These are phyloP conservation scores for Aspergillus saccharolyticus DNA, from an alignment of 495 filamentous ascomycete genomes.

Conservation along the genomic window DNA sequence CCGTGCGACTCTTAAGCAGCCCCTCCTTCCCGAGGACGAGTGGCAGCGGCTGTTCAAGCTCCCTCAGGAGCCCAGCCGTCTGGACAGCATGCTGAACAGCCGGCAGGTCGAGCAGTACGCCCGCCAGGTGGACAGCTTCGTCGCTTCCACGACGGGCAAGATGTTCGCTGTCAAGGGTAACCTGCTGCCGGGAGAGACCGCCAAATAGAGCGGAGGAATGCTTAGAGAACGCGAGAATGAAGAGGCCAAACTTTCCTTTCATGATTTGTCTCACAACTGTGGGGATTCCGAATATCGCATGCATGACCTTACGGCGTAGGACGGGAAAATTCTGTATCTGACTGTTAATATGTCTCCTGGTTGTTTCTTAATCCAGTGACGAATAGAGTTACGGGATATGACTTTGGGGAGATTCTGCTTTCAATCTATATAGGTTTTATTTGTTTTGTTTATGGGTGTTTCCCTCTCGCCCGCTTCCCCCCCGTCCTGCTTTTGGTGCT, in stretches of 20 bases:
- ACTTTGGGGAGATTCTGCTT: neutral
- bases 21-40: conserved; percentile 88
- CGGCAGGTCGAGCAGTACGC: conserved; percentile 98
- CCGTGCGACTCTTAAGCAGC: conserved; percentile 79
- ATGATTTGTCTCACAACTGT: conserved; percentile 21
- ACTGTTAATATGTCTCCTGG: conserved; percentile 44
- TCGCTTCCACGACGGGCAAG: conserved; percentile 83
- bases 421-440: neutral
- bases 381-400: conserved; percentile 29
- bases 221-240: conserved; percentile 1
- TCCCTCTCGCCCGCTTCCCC: too few relatives aligned
- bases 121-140: conserved; percentile 95
- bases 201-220: conserved; percentile 25
- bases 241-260: conserved; percentile 7
- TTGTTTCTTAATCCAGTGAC: conserved; percentile 33
- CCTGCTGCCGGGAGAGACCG: conserved; percentile 45
- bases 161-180: conserved; percentile 95
- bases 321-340: conserved; percentile 47
- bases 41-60: conserved; percentile 98
- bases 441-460: neutral
- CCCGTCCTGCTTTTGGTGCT: neutral
- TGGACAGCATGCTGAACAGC: conserved; percentile 89
- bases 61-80: conserved; percentile 82
- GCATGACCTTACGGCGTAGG: conserved; percentile 52
- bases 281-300: conserved; percentile 37